Evolutionary conservation across 1,284 basidiomycete species (phyloP).

Genomic region (Sanghuangporus sanghuang): DNA sequence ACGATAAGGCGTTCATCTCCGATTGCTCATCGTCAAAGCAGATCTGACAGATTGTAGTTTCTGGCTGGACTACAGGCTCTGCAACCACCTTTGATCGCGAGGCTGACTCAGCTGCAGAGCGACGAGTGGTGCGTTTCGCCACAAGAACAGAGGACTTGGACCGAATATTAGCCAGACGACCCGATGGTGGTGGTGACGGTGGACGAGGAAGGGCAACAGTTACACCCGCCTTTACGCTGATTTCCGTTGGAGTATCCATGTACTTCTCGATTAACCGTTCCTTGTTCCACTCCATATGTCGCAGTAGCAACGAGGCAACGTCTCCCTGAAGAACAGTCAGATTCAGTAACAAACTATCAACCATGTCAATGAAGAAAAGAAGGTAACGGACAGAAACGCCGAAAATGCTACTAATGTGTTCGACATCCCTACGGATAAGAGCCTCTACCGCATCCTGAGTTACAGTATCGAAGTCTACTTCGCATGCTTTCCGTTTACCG

Average conservation of each 20-base stretch:
- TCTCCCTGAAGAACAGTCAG: slow-evolving; percentile 26
- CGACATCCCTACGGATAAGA: slow-evolving; percentile 72
- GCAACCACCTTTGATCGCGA: slow-evolving; percentile 28
- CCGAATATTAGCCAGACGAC: slow-evolving; percentile 6
- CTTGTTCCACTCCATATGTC: slow-evolving; percentile 92
- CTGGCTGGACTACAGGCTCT: slow-evolving; percentile 25
- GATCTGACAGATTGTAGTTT: slow-evolving; percentile 80
- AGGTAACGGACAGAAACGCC: slow-evolving; percentile 73
- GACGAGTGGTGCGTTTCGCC: slow-evolving; percentile 39
- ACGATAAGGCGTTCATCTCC: slow-evolving; percentile 61
- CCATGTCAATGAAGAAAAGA: background rate
- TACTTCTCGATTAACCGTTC: slow-evolving; percentile 94
- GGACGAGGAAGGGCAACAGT: slow-evolving; percentile 34
- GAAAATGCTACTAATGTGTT: slow-evolving; percentile 81
- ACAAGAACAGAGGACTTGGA: slow-evolving; percentile 20
- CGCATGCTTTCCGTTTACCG: slow-evolving; percentile 62
- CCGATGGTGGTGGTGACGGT: slow-evolving; percentile 27
- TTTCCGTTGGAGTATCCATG: slow-evolving; percentile 79
- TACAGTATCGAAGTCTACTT: slow-evolving; percentile 77
- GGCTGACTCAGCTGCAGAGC: slow-evolving; percentile 32
- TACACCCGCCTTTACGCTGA: slow-evolving; percentile 69
- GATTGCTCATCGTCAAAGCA: slow-evolving; percentile 81
- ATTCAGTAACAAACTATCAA: slow-evolving; percentile 4
- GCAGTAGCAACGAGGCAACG: slow-evolving; percentile 75
- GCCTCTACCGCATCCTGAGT: slow-evolving; percentile 68